Percentiles rank a stretch among this genome's conserved stretches.
Conservation (phyloP, 164 flowering plant species). For the Aristolochia contorta region DNA sequence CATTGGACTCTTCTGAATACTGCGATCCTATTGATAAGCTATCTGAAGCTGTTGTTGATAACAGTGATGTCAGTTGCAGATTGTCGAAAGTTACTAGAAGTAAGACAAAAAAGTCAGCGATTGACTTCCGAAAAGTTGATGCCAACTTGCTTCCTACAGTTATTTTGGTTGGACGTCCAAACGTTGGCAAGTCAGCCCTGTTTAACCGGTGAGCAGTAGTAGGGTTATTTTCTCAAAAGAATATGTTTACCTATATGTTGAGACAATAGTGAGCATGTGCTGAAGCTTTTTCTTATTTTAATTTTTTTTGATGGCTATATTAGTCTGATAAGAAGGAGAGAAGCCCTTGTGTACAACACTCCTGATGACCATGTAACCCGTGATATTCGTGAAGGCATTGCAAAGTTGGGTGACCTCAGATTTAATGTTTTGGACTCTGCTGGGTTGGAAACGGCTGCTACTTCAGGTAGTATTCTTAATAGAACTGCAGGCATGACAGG, state of each 20-base stretch:
- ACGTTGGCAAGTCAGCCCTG: constrained; percentile 95
- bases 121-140: constrained; percentile 69
- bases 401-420: constrained; percentile 80
- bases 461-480: constrained; percentile 78
- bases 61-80: not conserved
- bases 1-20: not conserved
- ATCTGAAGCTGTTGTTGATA: not conserved
- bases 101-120: constrained; percentile 13
- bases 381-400: constrained; percentile 89
- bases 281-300: not conserved
- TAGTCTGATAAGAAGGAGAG: constrained; percentile 83
- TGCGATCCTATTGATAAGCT: not conserved
- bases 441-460: constrained; percentile 79
- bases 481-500: constrained; percentile 85
- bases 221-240: not conserved
- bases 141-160: constrained; percentile 66
- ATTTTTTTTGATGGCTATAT: not conserved
- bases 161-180: constrained; percentile 83
- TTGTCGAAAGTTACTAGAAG: constrained; percentile 6
- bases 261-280: no score
- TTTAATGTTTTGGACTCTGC: constrained; percentile 92
- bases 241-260: not conserved
- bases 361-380: constrained; percentile 96
- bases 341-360: constrained; percentile 93
- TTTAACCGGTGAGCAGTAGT: constrained; percentile 60